Evolutionary conservation across 2,329 filamentous ascomycete species (phyloP), one percentile per base, ranked within the genome.

Genomic region (Falciphora oryzae): DNA sequence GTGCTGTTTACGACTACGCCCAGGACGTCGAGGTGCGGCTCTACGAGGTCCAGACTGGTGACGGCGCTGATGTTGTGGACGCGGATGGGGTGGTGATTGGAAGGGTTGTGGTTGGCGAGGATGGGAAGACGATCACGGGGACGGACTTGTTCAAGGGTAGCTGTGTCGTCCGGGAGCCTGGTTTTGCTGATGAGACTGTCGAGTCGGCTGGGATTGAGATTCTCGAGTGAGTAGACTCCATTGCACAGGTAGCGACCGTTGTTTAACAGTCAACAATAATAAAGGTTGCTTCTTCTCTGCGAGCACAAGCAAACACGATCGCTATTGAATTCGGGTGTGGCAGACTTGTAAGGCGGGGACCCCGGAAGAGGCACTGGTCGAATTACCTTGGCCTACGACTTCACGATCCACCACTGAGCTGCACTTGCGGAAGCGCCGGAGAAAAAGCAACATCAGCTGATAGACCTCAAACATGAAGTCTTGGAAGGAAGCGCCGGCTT

Each of bases 21-120:
- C 32, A 59, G n/a, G 11, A 58, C 10, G 62, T 44, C 25, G 62
- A 63, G 57, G 62, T 63, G 57, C 56, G 62, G 62, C 57, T 63
- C 25, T 63, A 63, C 57, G 57, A 63, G 57, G 62, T 63, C 10
- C n/a, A 53, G 57, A 13, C 25, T 2, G 38, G 27, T 31, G 62
- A 63, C 22, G 56, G 57, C 5, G 62, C 32, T 2, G 57, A 59
- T 13, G 57, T 63, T 14, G 62, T 63, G 7, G 62, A 57, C 6
- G 57, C 32, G 8, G 57, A 63, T 28, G 62, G 62, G 25, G 27
- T 13, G 18, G 32, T 63, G 16, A 31, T 63, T 14, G 62, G 62
- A 1, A 25, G 32, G 57, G 22, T 63, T 18, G 32, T 29, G 62
- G 62, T 63, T 8, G 62, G 57, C 27, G 57, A 59, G 25, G 62